Conservation (phyloP, 306 rosid genomes). For the Lathyrus tuberosus region DNA sequence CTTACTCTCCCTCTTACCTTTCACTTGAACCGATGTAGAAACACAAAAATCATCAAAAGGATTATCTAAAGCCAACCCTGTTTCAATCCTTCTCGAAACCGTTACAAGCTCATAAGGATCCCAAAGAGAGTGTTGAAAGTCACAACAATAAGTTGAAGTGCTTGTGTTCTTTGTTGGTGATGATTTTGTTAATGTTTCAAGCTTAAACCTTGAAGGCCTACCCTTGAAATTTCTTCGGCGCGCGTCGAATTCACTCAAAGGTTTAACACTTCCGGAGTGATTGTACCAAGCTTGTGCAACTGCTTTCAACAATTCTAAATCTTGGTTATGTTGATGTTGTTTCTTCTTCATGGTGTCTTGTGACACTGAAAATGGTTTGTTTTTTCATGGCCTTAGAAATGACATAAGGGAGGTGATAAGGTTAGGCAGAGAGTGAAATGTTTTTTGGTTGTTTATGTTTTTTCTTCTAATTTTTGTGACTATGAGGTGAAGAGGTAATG, state of each 20-base stretch:
- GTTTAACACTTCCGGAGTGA: conserved; percentile 56
- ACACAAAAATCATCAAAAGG: conserved; percentile 40
- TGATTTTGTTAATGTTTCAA: conserved; percentile 48
- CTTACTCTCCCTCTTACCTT: conserved; percentile 60
- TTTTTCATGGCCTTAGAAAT: conserved; percentile 53
- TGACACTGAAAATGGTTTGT: conserved; percentile 1
- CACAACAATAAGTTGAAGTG: conserved; percentile 47
- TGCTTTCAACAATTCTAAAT: conserved; percentile 76
- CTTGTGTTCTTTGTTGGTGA: conserved; percentile 14
- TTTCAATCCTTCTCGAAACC: conserved; percentile 70
- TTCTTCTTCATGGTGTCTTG: conserved; percentile 59
- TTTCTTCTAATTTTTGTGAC: conserved; percentile 43
- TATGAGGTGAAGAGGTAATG: conserved; percentile 3
- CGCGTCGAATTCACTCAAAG: conserved; percentile 65
- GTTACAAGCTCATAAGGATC: conserved; percentile 90
- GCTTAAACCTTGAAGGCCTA: conserved; percentile 68
- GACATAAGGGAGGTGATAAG: conserved; percentile 41
- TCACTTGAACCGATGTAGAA: conserved; percentile 26
- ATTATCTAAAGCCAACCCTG: conserved; percentile 52
- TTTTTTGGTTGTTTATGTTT: conserved; percentile 18
- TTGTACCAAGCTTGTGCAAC: conserved; percentile 90
- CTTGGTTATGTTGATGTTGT: conserved; percentile 35
- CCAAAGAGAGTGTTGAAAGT: conserved; percentile 81
- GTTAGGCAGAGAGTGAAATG: conserved; percentile 3
- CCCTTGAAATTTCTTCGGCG: conserved; percentile 51